Base-by-base conservation (phyloP, 106 monocot genomes). In the Allium cepa region DNA sequence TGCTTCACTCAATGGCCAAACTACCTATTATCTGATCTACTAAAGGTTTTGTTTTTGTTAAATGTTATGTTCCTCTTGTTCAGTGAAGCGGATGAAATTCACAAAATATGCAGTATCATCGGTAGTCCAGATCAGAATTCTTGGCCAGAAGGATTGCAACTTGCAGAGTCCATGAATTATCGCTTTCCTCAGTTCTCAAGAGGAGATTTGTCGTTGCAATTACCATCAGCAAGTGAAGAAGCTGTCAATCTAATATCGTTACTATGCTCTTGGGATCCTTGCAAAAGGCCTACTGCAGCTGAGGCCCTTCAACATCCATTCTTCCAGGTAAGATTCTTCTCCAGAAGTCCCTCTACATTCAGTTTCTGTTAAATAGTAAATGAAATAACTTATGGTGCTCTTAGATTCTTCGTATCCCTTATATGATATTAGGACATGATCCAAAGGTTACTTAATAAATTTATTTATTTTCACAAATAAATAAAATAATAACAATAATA, bases 51-150 rank as follows among this genome's bases (percentile, higher is more conserved):
- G 36, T 36, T 36, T 55, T 11, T 55, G 36, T 5, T 36, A 36
- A 36, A 36, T 36, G 13, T 14, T 67, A 28, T 8, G 4, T 17
- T 51, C 53, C 26, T 7, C 18, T 60, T 12, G 53, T 72, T 63
- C 82, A 85, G 82, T 73, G 88, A 89, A 63, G 79, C 72, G 36
- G 84, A 89, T 75, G 84, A 89, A 72, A 84, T 85, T 22, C 72
- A 77, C 69, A 84, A 89, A 79, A 89, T 89, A 28, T 89, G 88
- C 71, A 77, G 71, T 67, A 74, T 89, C 16, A 89, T 89, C 72
- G 88, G 88, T n/a, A 82, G 71, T 64, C 88, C 88, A 53, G 52
- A 89, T 77, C 74, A 62, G 17, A 69, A 63, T 70, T 79, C 84
- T 49, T 89, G 88, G 88, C 59, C 71, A 56, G 84, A 88, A 64